Evolutionary conservation across 768 basidiomycete genomes (phyloP), one percentile per base, ranked within the genome.

Genomic region (Phylloporus rhodoxanthus): DNA sequence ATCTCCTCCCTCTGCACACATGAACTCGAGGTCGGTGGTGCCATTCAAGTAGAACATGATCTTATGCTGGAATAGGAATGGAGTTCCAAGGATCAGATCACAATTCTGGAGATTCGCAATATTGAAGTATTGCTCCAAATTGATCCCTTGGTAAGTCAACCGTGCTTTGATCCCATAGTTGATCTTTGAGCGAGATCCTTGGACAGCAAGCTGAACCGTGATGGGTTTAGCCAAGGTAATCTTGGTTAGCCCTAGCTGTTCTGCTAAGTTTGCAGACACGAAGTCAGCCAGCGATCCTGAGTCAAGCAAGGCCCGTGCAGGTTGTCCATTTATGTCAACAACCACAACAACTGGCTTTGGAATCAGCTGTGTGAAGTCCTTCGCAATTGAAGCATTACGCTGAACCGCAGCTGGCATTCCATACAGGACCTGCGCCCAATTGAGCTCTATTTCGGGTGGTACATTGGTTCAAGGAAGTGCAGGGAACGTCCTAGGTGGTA

Each of bases 1-100:
- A 85, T 97, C 48, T 80, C 82, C 11, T 79, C 81, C 3, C 82
- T 99, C 48, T n/a, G n/a, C n/a, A n/a, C n/a, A n/a, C n/a, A n/a
- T n/a, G n/a, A n/a, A n/a, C n/a, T n/a, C n/a, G n/a, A n/a, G n/a
- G n/a, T n/a, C n/a, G n/a, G n/a, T n/a, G 23, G 23, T 5, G 23
- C 5, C 23, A 23, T 23, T 23, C 23, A 23, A 23, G 23, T 5
- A 2, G 23, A 23, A 23, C 23, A 23, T 23, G 23, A 23, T 23
- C 23, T 23, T 23, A 23, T 23, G 23, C 23, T 23, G 23, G 5
- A 23, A 23, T 23, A 23, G 23, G 23, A 23, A 23, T 23, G 23
- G 23, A 23, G 23, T 23, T 23, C 23, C 23, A 23, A 23, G 23
- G 4, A 74, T 54, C 23, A 23, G 23, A 23, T 23, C 23, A 5